phyloP scores from a whole-genome alignment of 2,329 filamentous ascomycete species.

The Fusarium temperatum region DNA sequence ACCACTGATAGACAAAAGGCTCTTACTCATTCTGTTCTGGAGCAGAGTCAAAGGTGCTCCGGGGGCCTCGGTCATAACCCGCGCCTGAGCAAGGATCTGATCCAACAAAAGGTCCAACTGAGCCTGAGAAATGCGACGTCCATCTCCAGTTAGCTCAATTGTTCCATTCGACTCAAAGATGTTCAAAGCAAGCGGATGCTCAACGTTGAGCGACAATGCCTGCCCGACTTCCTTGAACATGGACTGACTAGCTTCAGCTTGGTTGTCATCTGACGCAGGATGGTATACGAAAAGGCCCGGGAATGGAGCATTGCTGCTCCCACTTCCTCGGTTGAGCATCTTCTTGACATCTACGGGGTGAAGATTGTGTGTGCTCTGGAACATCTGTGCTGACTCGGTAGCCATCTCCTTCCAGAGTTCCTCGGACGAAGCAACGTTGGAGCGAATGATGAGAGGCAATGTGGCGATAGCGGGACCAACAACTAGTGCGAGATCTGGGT shows the following conservation, averaged over 20 bases:
- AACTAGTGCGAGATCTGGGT: neutral
- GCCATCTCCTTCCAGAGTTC: constrained; percentile 13
- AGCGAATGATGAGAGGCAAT: constrained; percentile 3
- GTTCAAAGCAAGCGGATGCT: constrained; percentile 16
- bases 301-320: neutral
- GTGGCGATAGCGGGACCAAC: constrained; percentile 21
- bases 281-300: constrained; percentile 19
- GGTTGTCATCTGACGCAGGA: neutral
- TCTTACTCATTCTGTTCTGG: neutral
- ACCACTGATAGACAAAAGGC: neutral
- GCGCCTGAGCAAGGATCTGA: constrained; percentile 10
- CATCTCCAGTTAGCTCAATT: constrained; percentile 19
- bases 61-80: neutral
- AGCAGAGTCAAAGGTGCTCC: neutral
- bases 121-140: constrained; percentile 10
- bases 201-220: constrained; percentile 20
- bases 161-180: neutral
- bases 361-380: neutral
- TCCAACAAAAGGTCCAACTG: constrained; percentile 7
- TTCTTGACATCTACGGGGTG: constrained; percentile 23
- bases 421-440: neutral
- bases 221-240: constrained; percentile 13
- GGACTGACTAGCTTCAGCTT: neutral
- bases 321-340: constrained; percentile 6
- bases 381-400: neutral